A percentile compares a stretch with the other conserved stretches of the same genome.
phyloP scores from a whole-genome alignment of 2,329 filamentous ascomycete genomes.

The Hyphodiscus sp. region DNA sequence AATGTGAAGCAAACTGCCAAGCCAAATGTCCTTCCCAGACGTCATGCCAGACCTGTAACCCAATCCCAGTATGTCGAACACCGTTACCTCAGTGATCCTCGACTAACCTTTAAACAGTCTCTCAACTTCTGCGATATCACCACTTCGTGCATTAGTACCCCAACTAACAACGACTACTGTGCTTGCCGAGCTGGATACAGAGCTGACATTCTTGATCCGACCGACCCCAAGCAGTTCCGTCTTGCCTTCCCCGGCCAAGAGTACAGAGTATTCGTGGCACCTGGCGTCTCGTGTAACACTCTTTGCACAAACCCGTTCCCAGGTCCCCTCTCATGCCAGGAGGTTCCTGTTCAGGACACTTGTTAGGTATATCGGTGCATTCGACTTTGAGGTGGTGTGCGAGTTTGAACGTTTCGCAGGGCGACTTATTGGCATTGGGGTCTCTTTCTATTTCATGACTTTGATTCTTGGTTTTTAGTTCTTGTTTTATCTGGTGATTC shows the following conservation, averaged over 20 bases:
- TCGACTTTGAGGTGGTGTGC: too few species aligned
- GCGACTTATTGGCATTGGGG: too few species aligned
- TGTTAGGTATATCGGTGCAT: too few species aligned
- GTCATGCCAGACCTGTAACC: conserved; percentile 8
- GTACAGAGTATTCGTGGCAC: conserved; percentile 12
- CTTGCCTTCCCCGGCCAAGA: conserved; percentile 9
- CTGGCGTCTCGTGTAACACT: conserved; percentile 7
- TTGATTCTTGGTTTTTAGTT: too few species aligned
- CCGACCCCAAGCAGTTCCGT: conserved; percentile 9
- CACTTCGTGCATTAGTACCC: conserved; percentile 6
- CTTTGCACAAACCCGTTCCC: conserved; percentile 12
- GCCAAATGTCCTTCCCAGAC: neutral
- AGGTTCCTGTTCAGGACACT: neutral
- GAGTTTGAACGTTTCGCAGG: too few species aligned
- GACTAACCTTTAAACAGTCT: neutral
- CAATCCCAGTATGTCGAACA: neutral
- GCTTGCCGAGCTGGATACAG: conserved; percentile 10
- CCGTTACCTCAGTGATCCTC: too few species aligned
- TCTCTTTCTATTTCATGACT: too few species aligned
- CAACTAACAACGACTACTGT: conserved; percentile 7
- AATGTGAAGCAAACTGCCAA: conserved; percentile 3
- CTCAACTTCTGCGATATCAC: conserved; percentile 11
- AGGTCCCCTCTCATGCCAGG: conserved; percentile 6
- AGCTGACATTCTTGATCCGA: conserved; percentile 5
- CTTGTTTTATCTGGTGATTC: too few species aligned